Percentiles rank a stretch among this genome's conserved stretches.
phyloP scores from a whole-genome alignment of 805 yeast species.

The Helenozyma baotianmanensis region DNA sequence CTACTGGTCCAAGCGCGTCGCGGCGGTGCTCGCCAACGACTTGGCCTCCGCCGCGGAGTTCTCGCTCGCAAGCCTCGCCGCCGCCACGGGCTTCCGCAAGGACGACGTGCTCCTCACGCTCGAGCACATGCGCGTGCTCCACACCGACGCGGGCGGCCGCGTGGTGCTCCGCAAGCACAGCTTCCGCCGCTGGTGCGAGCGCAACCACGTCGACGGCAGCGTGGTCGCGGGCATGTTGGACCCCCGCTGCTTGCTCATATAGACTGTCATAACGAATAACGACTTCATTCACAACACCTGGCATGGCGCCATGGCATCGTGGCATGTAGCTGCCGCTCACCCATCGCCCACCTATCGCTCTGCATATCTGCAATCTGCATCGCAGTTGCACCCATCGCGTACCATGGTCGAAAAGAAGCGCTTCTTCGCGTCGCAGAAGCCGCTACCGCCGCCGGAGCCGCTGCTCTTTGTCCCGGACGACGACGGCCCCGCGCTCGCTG shows the following conservation, averaged over 20 bases:
- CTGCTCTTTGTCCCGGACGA: slow-evolving; percentile 8
- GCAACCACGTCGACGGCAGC: slow-evolving; percentile 19
- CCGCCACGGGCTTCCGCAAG: slow-evolving; percentile 57
- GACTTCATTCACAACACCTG: no score
- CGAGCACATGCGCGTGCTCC: slow-evolving; percentile 44
- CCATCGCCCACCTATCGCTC: no score
- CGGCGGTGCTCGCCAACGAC: slow-evolving; percentile 16
- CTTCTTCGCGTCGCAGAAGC: slow-evolving; percentile 1
- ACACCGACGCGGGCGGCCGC: slow-evolving; percentile 3
- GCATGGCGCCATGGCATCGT: no score
- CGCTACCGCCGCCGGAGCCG: neutral
- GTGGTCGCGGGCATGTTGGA: slow-evolving; percentile 27
- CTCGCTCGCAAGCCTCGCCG: slow-evolving; percentile 47
- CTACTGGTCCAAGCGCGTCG: slow-evolving; percentile 62
- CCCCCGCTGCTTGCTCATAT: slow-evolving; percentile 25
- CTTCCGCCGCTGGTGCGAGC: slow-evolving; percentile 26
- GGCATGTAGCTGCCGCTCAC: no score
- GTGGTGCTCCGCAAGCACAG: slow-evolving; percentile 18
- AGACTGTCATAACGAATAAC: neutral
- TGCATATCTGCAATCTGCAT: no score
- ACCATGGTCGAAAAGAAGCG: slow-evolving; percentile 5
- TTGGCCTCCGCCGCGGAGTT: slow-evolving; percentile 15
- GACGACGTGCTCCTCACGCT: slow-evolving; percentile 60
- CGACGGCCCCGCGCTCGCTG: slow-evolving; percentile 2
- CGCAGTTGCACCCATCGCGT: no score